phyloP scores from a whole-genome alignment of 345 rosid species.

The Corchorus olitorius region DNA sequence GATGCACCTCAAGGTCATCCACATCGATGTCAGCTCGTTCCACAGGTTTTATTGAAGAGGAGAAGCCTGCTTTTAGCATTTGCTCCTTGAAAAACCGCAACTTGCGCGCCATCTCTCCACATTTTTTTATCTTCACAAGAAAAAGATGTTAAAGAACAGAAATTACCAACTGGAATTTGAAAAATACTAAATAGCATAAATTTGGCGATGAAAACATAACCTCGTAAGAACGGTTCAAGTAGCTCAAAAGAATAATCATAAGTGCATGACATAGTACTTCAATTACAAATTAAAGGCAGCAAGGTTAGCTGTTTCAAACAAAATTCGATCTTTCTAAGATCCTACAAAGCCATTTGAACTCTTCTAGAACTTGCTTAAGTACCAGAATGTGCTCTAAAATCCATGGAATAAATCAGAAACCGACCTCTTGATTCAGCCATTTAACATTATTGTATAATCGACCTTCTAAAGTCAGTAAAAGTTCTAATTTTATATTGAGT shows the following conservation, averaged over 20 bases:
- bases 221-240: neutral
- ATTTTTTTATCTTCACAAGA: slow-evolving; percentile 68
- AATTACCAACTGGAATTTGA: neutral
- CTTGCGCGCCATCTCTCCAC: slow-evolving; percentile 93
- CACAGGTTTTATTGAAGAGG: slow-evolving; percentile 43
- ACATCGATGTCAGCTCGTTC: slow-evolving; percentile 46
- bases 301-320: neutral
- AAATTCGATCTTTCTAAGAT: neutral
- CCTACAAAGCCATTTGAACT: neutral
- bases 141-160: slow-evolving; percentile 17
- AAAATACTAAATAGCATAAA: neutral
- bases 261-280: slow-evolving; percentile 8
- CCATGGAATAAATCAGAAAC: slow-evolving; percentile 16
- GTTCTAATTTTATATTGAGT: neutral
- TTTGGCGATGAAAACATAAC: neutral
- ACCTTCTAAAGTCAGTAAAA: neutral
- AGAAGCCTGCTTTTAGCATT: slow-evolving; percentile 76
- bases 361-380: neutral
- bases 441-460: neutral
- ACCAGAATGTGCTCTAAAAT: neutral
- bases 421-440: neutral
- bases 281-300: neutral
- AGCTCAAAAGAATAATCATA: neutral
- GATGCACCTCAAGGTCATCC: slow-evolving; percentile 79
- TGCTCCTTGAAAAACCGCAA: slow-evolving; percentile 86